These are phyloP conservation scores for Fusarium hostae DNA, from an alignment of 2,329 filamentous ascomycete genomes.

Conservation along the genomic window DNA sequence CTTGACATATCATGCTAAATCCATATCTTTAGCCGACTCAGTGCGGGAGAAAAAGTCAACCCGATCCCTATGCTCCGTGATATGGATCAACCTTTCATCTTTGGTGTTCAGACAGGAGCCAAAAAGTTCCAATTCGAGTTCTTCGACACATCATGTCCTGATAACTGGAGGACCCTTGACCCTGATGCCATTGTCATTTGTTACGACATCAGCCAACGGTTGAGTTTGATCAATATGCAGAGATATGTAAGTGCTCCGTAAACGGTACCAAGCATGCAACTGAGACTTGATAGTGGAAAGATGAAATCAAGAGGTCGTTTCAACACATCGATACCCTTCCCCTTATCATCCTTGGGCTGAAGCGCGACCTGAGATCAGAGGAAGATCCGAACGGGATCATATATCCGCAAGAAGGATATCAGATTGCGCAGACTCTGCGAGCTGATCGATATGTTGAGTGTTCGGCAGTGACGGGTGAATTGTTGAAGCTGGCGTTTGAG, in stretches of 20 bases:
- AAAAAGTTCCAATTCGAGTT: slow-evolving; percentile 66
- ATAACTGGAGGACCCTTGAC: slow-evolving; percentile 67
- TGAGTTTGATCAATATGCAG: slow-evolving; percentile 68
- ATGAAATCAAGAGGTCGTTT: slow-evolving; percentile 63
- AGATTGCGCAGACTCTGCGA: slow-evolving; percentile 66
- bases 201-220: slow-evolving; percentile 69
- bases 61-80: slow-evolving; percentile 65
- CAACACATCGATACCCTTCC: slow-evolving; percentile 60
- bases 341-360: slow-evolving; percentile 67
- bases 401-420: slow-evolving; percentile 70
- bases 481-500: slow-evolving; percentile 67
- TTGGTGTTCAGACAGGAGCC: slow-evolving; percentile 59
- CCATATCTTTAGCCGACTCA: slow-evolving; percentile 59
- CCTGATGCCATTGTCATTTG: slow-evolving; percentile 70
- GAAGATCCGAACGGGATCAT: slow-evolving; percentile 69
- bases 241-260: slow-evolving; percentile 57
- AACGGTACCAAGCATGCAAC: background rate
- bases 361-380: slow-evolving; percentile 69
- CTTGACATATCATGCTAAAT: slow-evolving; percentile 15
- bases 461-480: slow-evolving; percentile 69
- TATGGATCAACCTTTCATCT: slow-evolving; percentile 69
- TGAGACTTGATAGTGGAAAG: slow-evolving; percentile 62
- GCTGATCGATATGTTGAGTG: slow-evolving; percentile 73
- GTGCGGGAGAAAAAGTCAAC: slow-evolving; percentile 55
- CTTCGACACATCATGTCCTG: slow-evolving; percentile 68